phyloP scores from a whole-genome alignment of 345 rosid genomes.

The Salix koriyanagi region DNA sequence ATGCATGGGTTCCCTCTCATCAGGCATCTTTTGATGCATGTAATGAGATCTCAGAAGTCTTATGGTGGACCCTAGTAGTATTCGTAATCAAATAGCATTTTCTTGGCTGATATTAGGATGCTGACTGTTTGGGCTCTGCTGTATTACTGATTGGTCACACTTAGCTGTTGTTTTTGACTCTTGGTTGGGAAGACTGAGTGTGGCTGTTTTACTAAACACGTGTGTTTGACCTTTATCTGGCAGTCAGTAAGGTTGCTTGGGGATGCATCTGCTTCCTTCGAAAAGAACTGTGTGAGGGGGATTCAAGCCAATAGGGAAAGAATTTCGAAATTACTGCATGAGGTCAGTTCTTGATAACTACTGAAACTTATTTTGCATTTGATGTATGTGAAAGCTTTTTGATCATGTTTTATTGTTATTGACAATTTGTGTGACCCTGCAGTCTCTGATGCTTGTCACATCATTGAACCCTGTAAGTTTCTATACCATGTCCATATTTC shows the following conservation, averaged over 20 bases:
- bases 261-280: slow-evolving; percentile 91
- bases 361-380: neutral
- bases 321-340: slow-evolving; percentile 82
- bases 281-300: slow-evolving; percentile 87
- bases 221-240: slow-evolving; percentile 8
- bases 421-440: slow-evolving; percentile 32
- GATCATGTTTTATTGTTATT: slow-evolving; percentile 18
- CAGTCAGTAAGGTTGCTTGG: slow-evolving; percentile 85
- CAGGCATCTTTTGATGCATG: neutral
- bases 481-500: slow-evolving; percentile 10
- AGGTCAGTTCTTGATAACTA: slow-evolving; percentile 41
- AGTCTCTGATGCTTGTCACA: slow-evolving; percentile 98
- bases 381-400: neutral
- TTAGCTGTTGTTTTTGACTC: neutral
- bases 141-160: neutral
- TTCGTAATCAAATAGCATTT: neutral
- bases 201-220: neutral
- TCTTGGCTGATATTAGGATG: neutral
- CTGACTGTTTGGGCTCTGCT: neutral
- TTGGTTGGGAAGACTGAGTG: neutral
- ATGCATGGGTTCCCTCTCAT: neutral
- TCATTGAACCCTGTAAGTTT: slow-evolving; percentile 89
- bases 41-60: neutral
- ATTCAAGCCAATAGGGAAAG: slow-evolving; percentile 85
- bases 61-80: neutral